Evolutionary conservation across 108 stramenopile species (phyloP).

Genomic region (Cyclotella cryptica): DNA sequence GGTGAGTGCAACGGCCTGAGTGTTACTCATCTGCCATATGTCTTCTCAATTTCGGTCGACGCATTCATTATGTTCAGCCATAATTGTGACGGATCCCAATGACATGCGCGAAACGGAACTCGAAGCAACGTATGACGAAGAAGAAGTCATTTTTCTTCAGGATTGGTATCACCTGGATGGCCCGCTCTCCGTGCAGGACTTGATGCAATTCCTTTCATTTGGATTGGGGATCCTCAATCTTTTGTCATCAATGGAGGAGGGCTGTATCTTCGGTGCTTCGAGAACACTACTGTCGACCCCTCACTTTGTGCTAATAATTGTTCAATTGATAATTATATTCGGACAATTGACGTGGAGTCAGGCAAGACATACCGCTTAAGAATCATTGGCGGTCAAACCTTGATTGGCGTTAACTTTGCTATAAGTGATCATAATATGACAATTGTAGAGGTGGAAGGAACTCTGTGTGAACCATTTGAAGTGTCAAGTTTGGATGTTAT

Average conservation of each 20-base stretch:
- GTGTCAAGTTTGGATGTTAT: constrained; percentile 44
- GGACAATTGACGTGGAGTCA: constrained; percentile 45
- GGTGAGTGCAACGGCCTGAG: background rate
- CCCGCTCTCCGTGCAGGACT: constrained; percentile 26
- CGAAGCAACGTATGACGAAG: constrained; percentile 38
- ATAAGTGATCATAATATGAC: constrained; percentile 52
- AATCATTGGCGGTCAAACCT: constrained; percentile 29
- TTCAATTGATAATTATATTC: constrained; percentile 42
- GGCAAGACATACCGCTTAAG: constrained; percentile 56
- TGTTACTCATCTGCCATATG: background rate
- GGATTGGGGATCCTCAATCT: constrained; percentile 52
- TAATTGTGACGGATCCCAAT: constrained; percentile 33
- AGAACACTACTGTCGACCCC: constrained; percentile 9
- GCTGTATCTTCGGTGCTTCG: constrained; percentile 26
- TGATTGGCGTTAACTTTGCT: constrained; percentile 51
- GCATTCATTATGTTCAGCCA: constrained; percentile 12
- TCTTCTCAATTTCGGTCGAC: background rate
- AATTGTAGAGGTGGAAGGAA: constrained; percentile 58
- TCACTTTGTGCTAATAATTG: constrained; percentile 29
- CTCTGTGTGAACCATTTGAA: constrained; percentile 41
- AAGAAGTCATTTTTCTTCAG: constrained; percentile 44
- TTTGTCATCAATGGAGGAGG: constrained; percentile 54
- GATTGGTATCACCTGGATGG: constrained; percentile 48
- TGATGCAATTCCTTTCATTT: constrained; percentile 49
- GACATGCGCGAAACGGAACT: constrained; percentile 35